Evolutionary conservation across 2,329 filamentous ascomycete genomes (phyloP), one percentile per base, ranked within the genome.

Genomic region (Colletotrichum graminicola): DNA sequence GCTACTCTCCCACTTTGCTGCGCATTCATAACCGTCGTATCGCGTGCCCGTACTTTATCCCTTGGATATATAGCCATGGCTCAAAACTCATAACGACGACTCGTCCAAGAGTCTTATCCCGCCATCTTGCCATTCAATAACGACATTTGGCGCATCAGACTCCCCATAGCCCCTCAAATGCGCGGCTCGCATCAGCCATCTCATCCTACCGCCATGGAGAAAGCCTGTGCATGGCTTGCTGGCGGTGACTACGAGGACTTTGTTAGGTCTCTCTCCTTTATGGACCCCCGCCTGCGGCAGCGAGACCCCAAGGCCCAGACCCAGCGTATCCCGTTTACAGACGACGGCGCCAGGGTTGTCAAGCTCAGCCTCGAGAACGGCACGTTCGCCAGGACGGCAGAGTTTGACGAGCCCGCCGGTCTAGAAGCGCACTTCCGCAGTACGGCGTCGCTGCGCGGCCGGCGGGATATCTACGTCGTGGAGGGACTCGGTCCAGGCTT

Each of bases 401-500:
- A 73, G 51, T 74, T 74, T n/a, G n/a, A 32, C 3, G 43, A 71
- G 23, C 60, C 72, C 26, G 63, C 60, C 5, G 18, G 14, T 2
- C 43, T 72, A 7, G 7, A 67, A 21, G 45, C 57, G 6, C 66
- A 72, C 62, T 51, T 72, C 5, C 65, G 32, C 26, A 59, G 26
- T 32, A 63, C 60, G 0, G 64, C 63, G 0, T 52, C 51, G 21
- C 60, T 32, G 16, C 66, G 47, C 8, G 68, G 64, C 7, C 61
- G 66, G 11, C 68, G 67, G 43, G 66, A 64, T 4, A 57, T 76
- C n/a, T 76, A 74, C 61, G 70, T 77, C 32, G 39, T 76, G n/a
- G 76, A 77, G 36, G 75, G 74, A 1, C 55, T 77, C 14, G 74
- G 73, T 11, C 76, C 75, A 1, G 71, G 67, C 14, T 75, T 75